Conservation (phyloP, 106 monocot species). For the Amphibolis antarctica region DNA sequence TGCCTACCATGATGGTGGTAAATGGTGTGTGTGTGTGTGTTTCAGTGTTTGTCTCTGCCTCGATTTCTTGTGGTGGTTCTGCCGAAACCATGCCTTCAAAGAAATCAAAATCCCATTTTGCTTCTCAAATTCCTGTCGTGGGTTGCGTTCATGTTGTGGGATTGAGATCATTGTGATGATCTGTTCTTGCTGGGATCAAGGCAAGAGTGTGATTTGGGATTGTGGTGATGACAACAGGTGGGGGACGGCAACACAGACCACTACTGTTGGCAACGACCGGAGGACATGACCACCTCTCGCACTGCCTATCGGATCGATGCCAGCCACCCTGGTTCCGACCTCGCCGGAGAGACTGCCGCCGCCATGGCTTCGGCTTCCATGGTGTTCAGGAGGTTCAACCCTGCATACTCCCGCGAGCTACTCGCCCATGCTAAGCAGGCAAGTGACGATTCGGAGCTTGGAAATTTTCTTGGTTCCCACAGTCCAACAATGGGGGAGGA, state of each 20-base stretch:
- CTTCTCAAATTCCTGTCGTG: no score
- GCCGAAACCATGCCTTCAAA: no score
- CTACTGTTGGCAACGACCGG: slow-evolving; percentile 91
- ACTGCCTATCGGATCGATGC: slow-evolving; percentile 64
- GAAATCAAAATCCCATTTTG: no score
- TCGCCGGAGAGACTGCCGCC: slow-evolving; percentile 87
- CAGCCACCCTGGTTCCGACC: slow-evolving; percentile 73
- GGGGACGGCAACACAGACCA: slow-evolving; percentile 85
- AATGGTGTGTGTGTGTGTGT: not conserved
- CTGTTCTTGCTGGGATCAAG: no score
- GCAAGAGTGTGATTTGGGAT: no score
- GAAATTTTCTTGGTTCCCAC: no score
- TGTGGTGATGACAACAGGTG: slow-evolving; percentile 43
- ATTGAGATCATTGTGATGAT: no score
- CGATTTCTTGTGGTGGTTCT: no score
- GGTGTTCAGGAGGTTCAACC: slow-evolving; percentile 53
- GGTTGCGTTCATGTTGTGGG: no score
- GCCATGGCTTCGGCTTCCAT: slow-evolving; percentile 87
- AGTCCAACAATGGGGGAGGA: no score
- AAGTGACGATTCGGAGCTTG: no score
- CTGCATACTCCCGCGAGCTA: slow-evolving; percentile 59
- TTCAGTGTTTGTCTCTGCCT: not conserved
- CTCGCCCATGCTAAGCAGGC: slow-evolving; percentile 79
- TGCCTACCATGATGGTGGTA: not conserved
- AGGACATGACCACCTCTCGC: slow-evolving; percentile 92